phyloP scores from a whole-genome alignment of 345 rosid genomes.

The Citrus hindsii region DNA sequence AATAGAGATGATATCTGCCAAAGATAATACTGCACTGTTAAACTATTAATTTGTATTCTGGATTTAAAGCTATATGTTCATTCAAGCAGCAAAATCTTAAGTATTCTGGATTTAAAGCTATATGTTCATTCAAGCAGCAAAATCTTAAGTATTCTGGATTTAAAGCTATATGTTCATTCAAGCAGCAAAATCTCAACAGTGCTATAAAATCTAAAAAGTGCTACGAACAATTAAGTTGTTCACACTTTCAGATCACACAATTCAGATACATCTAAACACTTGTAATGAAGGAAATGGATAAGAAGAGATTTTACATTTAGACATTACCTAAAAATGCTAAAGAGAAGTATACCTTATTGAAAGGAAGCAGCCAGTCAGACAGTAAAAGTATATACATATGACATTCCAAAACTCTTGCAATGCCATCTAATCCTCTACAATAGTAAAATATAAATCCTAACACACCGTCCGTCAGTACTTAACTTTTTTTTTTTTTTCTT shows the following conservation, averaged over 20 bases:
- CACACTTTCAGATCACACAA: background rate
- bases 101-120: background rate
- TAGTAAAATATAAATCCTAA: background rate
- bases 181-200: background rate
- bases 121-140: background rate
- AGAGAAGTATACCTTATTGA: background rate
- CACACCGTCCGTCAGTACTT: background rate
- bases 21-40: background rate
- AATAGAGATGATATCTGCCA: background rate
- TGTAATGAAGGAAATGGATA: background rate
- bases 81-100: background rate
- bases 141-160: background rate
- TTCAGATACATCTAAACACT: background rate
- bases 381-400: background rate
- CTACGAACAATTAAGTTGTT: background rate
- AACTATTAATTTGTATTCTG: background rate
- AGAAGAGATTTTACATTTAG: background rate
- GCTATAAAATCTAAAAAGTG: background rate
- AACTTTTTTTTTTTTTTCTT: too few relatives aligned
- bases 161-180: background rate
- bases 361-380: background rate
- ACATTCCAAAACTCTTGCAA: background rate
- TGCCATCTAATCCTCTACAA: background rate
- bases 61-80: constrained; percentile 1
- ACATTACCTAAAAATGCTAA: background rate